phyloP scores from a whole-genome alignment of 1,284 basidiomycete species.

The Abortiporus biennis region DNA sequence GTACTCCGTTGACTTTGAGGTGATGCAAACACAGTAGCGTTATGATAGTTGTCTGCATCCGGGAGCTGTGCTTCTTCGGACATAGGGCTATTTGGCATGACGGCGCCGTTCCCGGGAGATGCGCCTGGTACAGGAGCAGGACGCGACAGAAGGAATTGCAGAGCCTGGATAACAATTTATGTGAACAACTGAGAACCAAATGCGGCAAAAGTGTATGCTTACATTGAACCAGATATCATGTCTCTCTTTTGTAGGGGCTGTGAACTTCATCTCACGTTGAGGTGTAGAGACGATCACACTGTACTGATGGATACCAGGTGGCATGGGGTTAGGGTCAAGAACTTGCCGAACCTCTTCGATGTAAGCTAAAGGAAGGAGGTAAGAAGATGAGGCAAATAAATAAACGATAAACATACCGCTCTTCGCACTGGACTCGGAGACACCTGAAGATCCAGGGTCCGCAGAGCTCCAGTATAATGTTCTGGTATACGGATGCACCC shows the following conservation, averaged over 20 bases:
- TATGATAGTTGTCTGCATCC: constrained; percentile 45
- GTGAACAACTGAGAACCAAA: constrained; percentile 1
- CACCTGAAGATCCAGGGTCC: constrained; percentile 85
- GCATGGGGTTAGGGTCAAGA: constrained; percentile 89
- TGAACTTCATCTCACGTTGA: constrained; percentile 96
- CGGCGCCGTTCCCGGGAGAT: constrained; percentile 34
- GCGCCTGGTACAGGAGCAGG: constrained; percentile 40
- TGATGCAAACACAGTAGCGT: constrained; percentile 39
- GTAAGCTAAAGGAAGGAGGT: constrained; percentile 61
- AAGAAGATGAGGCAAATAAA: constrained; percentile 10
- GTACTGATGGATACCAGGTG: constrained; percentile 88
- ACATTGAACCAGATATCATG: constrained; percentile 97
- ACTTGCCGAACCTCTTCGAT: constrained; percentile 90
- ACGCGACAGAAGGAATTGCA: constrained; percentile 78
- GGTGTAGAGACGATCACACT: constrained; percentile 92
- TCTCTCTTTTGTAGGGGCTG: constrained; percentile 87
- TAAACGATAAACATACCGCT: constrained; percentile 60
- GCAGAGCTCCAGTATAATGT: constrained; percentile 96
- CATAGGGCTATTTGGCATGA: constrained; percentile 50
- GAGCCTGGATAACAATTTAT: constrained; percentile 44
- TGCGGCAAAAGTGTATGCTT: constrained; percentile 21
- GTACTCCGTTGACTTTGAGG: constrained; percentile 67
- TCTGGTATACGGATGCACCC: constrained; percentile 99
- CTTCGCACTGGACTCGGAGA: constrained; percentile 92
- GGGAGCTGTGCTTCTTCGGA: constrained; percentile 40